A percentile compares a stretch with the other conserved stretches of the same genome.
These are phyloP conservation scores for Metschnikowia colocasiae DNA, from an alignment of 805 yeast genomes.

Conservation along the genomic window DNA sequence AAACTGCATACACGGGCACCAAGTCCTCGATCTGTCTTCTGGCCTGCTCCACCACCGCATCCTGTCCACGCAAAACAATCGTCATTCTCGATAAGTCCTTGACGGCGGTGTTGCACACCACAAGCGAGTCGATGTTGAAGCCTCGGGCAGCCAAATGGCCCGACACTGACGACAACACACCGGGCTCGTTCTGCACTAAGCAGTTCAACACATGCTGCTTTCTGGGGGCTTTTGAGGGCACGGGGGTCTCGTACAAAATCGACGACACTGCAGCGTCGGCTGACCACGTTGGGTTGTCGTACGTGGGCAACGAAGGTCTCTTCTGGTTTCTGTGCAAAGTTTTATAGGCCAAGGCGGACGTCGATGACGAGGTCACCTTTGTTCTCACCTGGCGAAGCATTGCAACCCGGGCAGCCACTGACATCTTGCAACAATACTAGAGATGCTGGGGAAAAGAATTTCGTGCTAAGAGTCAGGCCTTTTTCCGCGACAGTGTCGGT, in stretches of 20 bases:
- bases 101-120: constrained; percentile 95
- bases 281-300: constrained; percentile 92
- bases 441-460: background rate
- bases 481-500: constrained; percentile 1
- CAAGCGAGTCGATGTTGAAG: constrained; percentile 94
- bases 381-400: constrained; percentile 16
- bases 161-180: constrained; percentile 88
- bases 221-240: constrained; percentile 55
- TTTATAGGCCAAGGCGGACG: constrained; percentile 93
- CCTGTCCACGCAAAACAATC: constrained; percentile 88
- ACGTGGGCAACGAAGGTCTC: constrained; percentile 88
- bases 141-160: constrained; percentile 98
- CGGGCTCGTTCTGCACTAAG: constrained; percentile 97
- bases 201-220: constrained; percentile 92
- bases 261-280: constrained; percentile 97
- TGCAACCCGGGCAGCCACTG: constrained; percentile 4
- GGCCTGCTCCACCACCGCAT: constrained; percentile 95
- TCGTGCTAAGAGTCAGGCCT: constrained; percentile 2
- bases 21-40: constrained; percentile 96
- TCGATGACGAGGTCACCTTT: constrained; percentile 53
- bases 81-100: constrained; percentile 96
- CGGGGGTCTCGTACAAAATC: constrained; percentile 87
- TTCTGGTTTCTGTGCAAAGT: constrained; percentile 80
- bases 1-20: constrained; percentile 97
- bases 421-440: background rate